These are phyloP conservation scores for Diaporthe aspalathi DNA, from an alignment of 2,329 filamentous ascomycete genomes.

Conservation along the genomic window DNA sequence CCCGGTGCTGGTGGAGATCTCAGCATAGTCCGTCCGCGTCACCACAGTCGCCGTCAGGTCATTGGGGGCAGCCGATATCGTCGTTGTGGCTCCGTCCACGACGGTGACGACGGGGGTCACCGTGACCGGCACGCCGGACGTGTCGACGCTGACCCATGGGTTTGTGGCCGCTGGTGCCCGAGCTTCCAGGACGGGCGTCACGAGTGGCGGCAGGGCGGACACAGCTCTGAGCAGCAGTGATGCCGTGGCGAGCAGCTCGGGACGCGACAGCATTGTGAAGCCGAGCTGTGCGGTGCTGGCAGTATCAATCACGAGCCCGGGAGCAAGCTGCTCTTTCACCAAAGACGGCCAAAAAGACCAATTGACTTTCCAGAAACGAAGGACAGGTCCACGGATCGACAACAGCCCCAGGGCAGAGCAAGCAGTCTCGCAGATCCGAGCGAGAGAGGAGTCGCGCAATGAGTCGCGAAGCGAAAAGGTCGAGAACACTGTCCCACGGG, in stretches of 20 bases:
- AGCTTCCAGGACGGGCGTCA: constrained; percentile 29
- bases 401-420: not conserved
- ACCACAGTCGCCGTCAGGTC: constrained; percentile 54
- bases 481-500: constrained; percentile 1
- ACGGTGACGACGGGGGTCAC: constrained; percentile 61
- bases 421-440: not conserved
- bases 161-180: constrained; percentile 46
- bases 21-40: constrained; percentile 48
- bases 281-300: not conserved
- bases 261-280: constrained; percentile 13
- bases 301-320: not conserved
- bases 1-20: constrained; percentile 51
- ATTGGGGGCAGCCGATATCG: constrained; percentile 53
- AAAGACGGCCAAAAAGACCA: not conserved
- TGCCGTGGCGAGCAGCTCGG: constrained; percentile 32
- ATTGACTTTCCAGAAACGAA: constrained; percentile 14
- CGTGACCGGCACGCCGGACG: constrained; percentile 59
- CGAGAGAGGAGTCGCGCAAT: not conserved
- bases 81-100: constrained; percentile 54
- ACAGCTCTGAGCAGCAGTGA: constrained; percentile 28
- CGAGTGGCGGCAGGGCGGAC: constrained; percentile 23
- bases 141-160: constrained; percentile 64
- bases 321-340: not conserved
- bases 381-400: constrained; percentile 4
- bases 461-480: constrained; percentile 10